Base-by-base conservation (phyloP, 768 basidiomycete genomes). In the Gymnopilus dilepis region DNA sequence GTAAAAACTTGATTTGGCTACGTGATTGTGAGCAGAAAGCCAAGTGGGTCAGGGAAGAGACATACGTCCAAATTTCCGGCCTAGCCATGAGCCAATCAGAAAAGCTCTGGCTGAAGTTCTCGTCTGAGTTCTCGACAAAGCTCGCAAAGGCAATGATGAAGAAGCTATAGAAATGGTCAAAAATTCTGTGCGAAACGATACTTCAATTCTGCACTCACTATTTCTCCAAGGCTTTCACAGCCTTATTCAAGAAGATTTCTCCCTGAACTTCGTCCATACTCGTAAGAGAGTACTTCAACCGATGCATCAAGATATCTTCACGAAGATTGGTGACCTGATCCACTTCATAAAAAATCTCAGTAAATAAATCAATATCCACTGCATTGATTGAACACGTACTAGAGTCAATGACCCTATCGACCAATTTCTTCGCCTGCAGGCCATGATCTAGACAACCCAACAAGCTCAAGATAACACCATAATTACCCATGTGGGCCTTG, bases 91-190 rank as follows among this genome's bases (percentile, higher is more conserved):
- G 76, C 95, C 95, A 98, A n/a, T 84, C 80, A 0, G 89, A 89
- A 73, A 99, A 98, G 11, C 83, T 87, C 63, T 87, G 84, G 41
- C 78, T 73, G 70, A 90, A 85, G 31, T 68, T 59, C 56, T 82
- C 75, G 65, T 84, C 78, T 12, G 88, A 83, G 26, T 82, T 80
- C 55, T 90, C 85, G 5, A 97, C 88, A 67, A 91, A 99, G 62
- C 88, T 92, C 2, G 95, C 91, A 69, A 98, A 99, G 0, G 91
- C 92, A 61, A 99, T 91, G 67, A 95, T 86, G 76, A 98, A 98
- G 78, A 97, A 97, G 74, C 92, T 95, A 17, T 17, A 19, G 7
- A 45, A 50, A 11, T 30, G n/a, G 24, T 53, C 24, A 42, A 33
- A 17, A 48, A n/a, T 15, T 6, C 21, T 31, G 2, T 9, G 5